Evolutionary conservation across 495 filamentous ascomycete genomes (phyloP), one percentile per base, ranked within the genome.

Genomic region (Durotheca rogersii): DNA sequence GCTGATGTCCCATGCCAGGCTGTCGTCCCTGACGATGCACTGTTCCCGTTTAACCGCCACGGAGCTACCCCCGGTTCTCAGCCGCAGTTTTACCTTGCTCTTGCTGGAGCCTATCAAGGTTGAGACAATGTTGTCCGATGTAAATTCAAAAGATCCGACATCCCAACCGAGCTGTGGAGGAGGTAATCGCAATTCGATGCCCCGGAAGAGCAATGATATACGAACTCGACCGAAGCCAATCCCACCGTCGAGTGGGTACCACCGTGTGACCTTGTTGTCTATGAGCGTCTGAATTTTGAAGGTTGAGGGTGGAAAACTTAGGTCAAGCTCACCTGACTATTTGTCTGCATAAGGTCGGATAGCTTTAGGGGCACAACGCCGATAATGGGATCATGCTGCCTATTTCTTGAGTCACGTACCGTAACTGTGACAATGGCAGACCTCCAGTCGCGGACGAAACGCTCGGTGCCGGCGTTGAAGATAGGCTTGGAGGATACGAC

Each of bases 361-460:
- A 97, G 72, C 64, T 90, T 92, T 44, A 97, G 62, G 1, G 90
- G 88, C 2, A 96, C 85, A 7, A 96, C 86, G 17, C 92, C 92
- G 14, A 97, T 83, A 41, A 97, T 89, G 10, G 92, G 92, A 53
- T 97, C 92, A 55, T 97, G 92, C 68, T 97, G 83, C 31, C 92
- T 80, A 59, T 95, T 86, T 11, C 92, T 81, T 41, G 85, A 81
- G 66, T 97, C 91, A 9, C 92, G 82, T 20, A 96, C 89, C 10
- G 87, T 88, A 41, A 96, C 77, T 0, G 90, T 95, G 27, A 95
- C 80, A 38, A 96, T 84, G 23, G 81, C 78, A 25, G 86, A 90
- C 36, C 90, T 78, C 92, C 92, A 97, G 65, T 97, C 92, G 9
- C 92, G 83, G n/a, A 96, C 77, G 58, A 97, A 97, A 2, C 88